These are phyloP conservation scores for Gracilariopsis chorda DNA, from an alignment of 23 red algal species.

Conservation along the genomic window DNA sequence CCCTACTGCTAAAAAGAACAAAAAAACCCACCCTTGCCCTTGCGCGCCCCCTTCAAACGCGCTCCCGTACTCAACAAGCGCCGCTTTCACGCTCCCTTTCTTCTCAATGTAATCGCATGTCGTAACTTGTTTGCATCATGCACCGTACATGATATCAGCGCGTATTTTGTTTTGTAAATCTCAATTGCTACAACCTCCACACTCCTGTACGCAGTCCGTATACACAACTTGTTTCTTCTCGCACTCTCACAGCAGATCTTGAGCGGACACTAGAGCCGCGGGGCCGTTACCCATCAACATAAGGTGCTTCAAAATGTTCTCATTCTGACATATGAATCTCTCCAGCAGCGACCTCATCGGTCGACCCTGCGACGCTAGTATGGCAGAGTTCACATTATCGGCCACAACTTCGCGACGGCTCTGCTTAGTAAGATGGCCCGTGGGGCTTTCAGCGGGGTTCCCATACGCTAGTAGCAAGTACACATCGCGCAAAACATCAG, in stretches of 20 bases:
- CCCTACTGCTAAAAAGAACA: no score
- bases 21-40: no score
- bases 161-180: background rate
- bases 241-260: conserved; percentile 58
- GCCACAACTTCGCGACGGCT: conserved; percentile 73
- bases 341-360: conserved; percentile 68
- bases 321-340: conserved; percentile 51
- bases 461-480: conserved; percentile 74
- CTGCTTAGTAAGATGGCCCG: conserved; percentile 53
- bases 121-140: no score
- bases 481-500: conserved; percentile 61
- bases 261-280: conserved; percentile 33
- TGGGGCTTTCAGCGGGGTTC: conserved; percentile 64
- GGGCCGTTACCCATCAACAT: conserved; percentile 58
- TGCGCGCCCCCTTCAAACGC: no score
- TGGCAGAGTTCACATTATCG: conserved; percentile 65
- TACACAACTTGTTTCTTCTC: no score
- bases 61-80: no score
- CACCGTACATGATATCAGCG: no score
- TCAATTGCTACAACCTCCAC: no score
- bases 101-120: no score
- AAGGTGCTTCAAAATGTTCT: conserved; percentile 32
- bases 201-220: no score
- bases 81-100: no score
- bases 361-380: conserved; percentile 64